phyloP scores from a whole-genome alignment of 257 asterid genomes.

The Solanum sejunctum region DNA sequence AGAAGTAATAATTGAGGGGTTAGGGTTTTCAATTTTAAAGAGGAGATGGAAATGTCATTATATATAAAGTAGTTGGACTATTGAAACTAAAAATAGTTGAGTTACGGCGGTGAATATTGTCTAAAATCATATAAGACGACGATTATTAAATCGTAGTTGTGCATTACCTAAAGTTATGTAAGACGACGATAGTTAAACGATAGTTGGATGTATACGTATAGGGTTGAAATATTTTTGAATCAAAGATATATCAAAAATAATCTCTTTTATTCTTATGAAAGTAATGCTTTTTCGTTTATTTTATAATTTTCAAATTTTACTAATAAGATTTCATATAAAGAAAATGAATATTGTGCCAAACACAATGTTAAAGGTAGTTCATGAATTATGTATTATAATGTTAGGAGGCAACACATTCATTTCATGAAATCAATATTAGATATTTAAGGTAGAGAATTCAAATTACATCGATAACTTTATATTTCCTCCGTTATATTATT shows the following conservation, averaged over 20 bases:
- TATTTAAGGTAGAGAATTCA: background rate
- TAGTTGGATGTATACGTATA: background rate
- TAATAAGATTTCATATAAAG: background rate
- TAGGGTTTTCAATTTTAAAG: background rate
- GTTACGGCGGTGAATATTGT: background rate
- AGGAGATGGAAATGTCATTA: background rate
- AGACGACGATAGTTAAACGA: no score
- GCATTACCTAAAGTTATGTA: background rate
- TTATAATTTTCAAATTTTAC: background rate
- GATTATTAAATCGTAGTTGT: accelerated
- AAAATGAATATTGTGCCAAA: background rate
- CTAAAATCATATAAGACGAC: background rate
- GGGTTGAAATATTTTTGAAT: background rate
- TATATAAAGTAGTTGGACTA: background rate
- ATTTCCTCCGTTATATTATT: no score
- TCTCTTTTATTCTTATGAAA: no score
- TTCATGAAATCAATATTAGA: background rate
- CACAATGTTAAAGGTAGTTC: background rate
- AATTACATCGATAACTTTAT: background rate
- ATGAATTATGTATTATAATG: background rate
- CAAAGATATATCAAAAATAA: background rate
- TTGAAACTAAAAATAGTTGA: background rate
- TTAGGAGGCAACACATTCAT: background rate
- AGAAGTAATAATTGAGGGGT: background rate
- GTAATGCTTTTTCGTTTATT: no score